phyloP scores from a whole-genome alignment of 2,329 filamentous ascomycete genomes.

The Neofusicoccum kwambonambiense region DNA sequence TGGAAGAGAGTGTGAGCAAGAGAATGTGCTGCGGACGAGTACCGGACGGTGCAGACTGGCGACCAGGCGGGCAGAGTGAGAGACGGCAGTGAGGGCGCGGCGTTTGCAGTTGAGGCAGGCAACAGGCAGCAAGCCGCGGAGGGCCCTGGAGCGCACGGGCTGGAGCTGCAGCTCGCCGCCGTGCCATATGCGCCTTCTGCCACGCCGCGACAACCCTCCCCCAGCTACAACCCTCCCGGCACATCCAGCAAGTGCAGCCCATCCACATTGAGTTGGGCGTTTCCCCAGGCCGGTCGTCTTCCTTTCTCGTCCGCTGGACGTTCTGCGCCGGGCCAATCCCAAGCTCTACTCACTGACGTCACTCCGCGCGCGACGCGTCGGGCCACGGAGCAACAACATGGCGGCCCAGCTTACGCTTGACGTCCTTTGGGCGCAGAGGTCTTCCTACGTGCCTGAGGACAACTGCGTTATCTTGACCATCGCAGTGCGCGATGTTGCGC shows the following conservation, averaged over 20 bases:
- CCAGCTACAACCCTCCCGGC: background rate
- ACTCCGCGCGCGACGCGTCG: background rate
- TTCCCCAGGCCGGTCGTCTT: background rate
- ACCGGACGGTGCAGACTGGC: no score
- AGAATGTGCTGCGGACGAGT: no score
- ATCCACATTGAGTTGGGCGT: no score
- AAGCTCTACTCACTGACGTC: background rate
- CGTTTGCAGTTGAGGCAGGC: background rate
- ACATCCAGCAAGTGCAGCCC: background rate
- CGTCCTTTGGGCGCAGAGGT: background rate
- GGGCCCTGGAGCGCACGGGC: background rate
- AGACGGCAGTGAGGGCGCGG: background rate
- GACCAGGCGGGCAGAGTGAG: no score
- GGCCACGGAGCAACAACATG: background rate
- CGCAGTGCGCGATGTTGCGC: background rate
- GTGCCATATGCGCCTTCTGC: background rate
- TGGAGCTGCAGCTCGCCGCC: background rate
- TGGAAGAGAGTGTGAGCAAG: background rate
- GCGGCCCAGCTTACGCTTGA: background rate
- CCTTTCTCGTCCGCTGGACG: background rate
- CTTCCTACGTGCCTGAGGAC: background rate
- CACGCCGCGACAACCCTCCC: background rate
- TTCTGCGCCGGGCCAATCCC: background rate
- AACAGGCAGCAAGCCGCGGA: background rate
- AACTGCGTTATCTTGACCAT: background rate